These are phyloP conservation scores for Aspergillus sp. DNA, from an alignment of 2,329 filamentous ascomycete species.

Conservation along the genomic window DNA sequence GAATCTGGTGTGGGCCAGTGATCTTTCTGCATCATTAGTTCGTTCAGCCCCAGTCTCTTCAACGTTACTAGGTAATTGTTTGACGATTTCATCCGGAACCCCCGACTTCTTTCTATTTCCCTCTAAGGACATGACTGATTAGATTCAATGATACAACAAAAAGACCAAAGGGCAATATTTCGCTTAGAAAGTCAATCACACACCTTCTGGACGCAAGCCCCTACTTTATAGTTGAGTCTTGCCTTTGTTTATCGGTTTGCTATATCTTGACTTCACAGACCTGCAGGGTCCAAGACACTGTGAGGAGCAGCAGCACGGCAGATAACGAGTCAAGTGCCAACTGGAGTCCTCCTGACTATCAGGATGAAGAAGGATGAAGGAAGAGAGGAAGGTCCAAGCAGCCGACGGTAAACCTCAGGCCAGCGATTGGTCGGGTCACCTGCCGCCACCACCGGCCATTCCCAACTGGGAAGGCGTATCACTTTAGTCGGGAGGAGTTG, in stretches of 20 bases:
- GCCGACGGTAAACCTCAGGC: not conserved
- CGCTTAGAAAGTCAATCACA: not conserved
- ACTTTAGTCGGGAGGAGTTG: constrained; percentile 10
- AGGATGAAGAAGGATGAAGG: not conserved
- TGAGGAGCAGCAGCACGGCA: not conserved
- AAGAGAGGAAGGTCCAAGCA: not conserved
- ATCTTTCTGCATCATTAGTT: not conserved
- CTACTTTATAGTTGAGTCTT: not conserved
- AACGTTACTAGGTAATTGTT: not conserved
- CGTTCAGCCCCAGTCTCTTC: not conserved
- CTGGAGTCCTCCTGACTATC: not conserved
- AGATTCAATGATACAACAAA: not conserved
- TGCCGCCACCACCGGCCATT: not conserved
- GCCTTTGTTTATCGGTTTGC: not conserved
- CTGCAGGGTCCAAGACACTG: not conserved
- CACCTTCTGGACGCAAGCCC: not conserved
- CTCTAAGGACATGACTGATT: not conserved
- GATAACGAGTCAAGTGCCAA: not conserved
- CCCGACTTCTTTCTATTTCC: not conserved
- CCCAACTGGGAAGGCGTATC: not conserved
- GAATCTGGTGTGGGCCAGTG: not conserved
- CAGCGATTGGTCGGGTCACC: not conserved
- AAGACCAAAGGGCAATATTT: not conserved
- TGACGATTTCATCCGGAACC: not conserved
- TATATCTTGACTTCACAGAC: not conserved